Evolutionary conservation across 352 stramenopile genomes (phyloP), one percentile per base, ranked within the genome.

Genomic region (Globisporangium mamillatum): DNA sequence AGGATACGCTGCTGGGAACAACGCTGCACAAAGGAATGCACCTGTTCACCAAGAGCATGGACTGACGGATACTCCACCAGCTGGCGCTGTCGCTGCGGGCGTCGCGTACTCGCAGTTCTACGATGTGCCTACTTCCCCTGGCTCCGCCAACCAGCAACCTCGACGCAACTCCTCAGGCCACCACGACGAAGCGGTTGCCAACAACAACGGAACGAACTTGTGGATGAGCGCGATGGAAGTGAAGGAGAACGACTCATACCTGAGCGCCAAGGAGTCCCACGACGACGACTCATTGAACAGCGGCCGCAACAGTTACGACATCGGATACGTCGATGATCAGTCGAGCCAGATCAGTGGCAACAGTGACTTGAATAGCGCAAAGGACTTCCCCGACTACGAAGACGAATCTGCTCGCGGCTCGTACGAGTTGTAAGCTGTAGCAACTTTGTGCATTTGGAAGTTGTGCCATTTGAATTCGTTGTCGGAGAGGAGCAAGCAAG

Each of bases 191-290:
- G 24, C 57, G n/a, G 53, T 20, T 22, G 67, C 65, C 44, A 88
- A 82, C 63, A 74, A 72, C 70, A 84, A 62, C n/a, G 32, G 20
- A 50, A 38, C 81, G 22, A 93, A 92, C 77, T 63, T 92, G 25
- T 93, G 86, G 86, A 72, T 93, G 71, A 93, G 84, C 63, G 86
- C 86, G 18, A 93, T 93, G 86, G 86, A 93, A 66, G 70, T 77
- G 60, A 90, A 91, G 78, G 81, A 90, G 48, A 92, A 92, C 61
- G 83, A 92, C 58, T 91, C 74, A 58, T 92, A 79, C 69, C 62
- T 81, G 67, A 88, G 77, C 22, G 82, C 81, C 3, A 80, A 90
- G 44, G 74, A 89, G 29, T 81, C 70, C 58, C 68, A 74, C 3
- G 73, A 66, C 12, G 60, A 70, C 55, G 74, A 83, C 55, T 82